Conservation (phyloP, 441 rosid genomes). For the Gossypium aridum region DNA sequence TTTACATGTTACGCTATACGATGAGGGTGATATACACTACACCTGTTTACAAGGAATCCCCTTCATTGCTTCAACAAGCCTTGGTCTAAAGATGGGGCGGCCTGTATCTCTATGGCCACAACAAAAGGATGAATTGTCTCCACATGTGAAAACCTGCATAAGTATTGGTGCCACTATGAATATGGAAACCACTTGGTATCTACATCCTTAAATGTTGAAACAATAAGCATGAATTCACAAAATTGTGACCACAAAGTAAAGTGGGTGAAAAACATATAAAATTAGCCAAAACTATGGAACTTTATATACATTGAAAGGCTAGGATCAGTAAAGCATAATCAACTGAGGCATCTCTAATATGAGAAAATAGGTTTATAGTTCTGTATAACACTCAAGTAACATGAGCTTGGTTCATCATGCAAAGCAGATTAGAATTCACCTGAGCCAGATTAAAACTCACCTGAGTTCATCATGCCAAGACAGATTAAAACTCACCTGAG, state of each 20-base stretch:
- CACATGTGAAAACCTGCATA: conserved; percentile 86
- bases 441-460: background rate
- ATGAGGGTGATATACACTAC: conserved; percentile 6
- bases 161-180: conserved; percentile 3
- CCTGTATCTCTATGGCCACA: conserved; percentile 74
- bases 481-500: background rate
- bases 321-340: background rate
- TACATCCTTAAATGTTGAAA: background rate
- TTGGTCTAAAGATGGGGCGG: conserved; percentile 85
- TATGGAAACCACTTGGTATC: conserved; percentile 1
- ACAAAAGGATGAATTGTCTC: conserved; percentile 85
- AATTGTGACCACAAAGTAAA: background rate
- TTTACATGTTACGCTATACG: conserved; percentile 6
- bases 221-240: background rate
- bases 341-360: background rate
- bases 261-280: background rate
- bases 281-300: background rate
- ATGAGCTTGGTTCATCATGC: background rate
- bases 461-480: background rate
- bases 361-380: background rate
- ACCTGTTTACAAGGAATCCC: conserved; percentile 86
- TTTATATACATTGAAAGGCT: background rate
- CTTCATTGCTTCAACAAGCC: conserved; percentile 77
- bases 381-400: background rate
- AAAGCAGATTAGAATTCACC: background rate